These are phyloP conservation scores for Chlorencoelia australis DNA, from an alignment of 2,329 filamentous ascomycete genomes.

Conservation along the genomic window DNA sequence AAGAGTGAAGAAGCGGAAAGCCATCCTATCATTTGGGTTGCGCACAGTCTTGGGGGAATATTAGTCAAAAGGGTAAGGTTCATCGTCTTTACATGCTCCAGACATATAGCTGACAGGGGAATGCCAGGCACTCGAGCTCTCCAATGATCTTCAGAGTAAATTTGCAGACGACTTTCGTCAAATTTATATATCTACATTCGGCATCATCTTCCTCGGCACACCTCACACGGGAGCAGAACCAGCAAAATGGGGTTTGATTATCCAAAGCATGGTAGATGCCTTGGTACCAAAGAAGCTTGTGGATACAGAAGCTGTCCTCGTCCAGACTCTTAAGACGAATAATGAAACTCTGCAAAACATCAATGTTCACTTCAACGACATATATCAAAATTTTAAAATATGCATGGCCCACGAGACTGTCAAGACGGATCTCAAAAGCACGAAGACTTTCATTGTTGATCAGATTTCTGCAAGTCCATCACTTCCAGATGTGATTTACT, in stretches of 20 bases:
- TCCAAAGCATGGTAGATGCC: slow-evolving; percentile 58
- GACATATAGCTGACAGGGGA: neutral
- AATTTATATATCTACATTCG: slow-evolving; percentile 66
- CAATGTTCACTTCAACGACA: slow-evolving; percentile 61
- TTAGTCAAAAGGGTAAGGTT: slow-evolving; percentile 47
- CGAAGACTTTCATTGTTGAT: slow-evolving; percentile 56
- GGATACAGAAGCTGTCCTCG: slow-evolving; percentile 55
- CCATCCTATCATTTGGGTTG: slow-evolving; percentile 67
- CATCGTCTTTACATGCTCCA: neutral
- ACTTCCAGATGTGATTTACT: slow-evolving; percentile 59
- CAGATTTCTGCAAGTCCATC: slow-evolving; percentile 59
- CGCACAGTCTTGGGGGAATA: slow-evolving; percentile 64
- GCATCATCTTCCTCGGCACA: slow-evolving; percentile 67
- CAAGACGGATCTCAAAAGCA: slow-evolving; percentile 58
- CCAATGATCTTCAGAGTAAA: slow-evolving; percentile 47
- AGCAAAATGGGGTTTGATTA: slow-evolving; percentile 55
- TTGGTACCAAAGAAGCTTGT: slow-evolving; percentile 57
- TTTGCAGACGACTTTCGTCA: slow-evolving; percentile 55
- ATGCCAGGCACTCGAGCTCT: slow-evolving; percentile 49
- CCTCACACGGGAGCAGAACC: slow-evolving; percentile 62
- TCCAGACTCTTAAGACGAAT: slow-evolving; percentile 61
- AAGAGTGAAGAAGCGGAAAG: slow-evolving; percentile 44
- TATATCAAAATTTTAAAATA: slow-evolving; percentile 60
- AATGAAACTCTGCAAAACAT: slow-evolving; percentile 68
- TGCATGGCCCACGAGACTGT: slow-evolving; percentile 71